Conservation (phyloP, 2,329 filamentous ascomycete species). For the Xylaria sp. region DNA sequence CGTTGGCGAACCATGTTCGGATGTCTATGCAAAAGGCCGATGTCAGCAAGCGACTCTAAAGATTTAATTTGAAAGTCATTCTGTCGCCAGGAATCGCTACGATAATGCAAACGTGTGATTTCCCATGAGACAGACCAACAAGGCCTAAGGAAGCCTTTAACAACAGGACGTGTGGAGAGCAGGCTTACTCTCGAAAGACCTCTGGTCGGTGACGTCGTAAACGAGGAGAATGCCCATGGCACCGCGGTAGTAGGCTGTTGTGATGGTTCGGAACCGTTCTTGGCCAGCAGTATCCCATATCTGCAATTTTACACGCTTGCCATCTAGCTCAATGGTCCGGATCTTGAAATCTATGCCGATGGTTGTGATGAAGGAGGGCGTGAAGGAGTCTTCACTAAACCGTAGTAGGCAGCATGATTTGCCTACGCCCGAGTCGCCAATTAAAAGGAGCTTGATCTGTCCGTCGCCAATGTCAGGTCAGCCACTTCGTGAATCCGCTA, state of each 20-base stretch:
- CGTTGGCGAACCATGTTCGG: slow-evolving; percentile 99
- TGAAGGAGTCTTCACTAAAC: slow-evolving; percentile 98
- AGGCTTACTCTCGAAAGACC: slow-evolving; percentile 88
- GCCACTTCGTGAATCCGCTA: slow-evolving; percentile 5
- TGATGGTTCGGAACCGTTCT: slow-evolving; percentile 98
- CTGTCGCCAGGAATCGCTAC: neutral
- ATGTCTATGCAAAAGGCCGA: slow-evolving; percentile 74
- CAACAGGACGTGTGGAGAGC: slow-evolving; percentile 6
- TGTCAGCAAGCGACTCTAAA: slow-evolving; percentile 16
- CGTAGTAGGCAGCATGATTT: slow-evolving; percentile 97
- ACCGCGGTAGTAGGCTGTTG: slow-evolving; percentile 97
- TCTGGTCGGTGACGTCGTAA: slow-evolving; percentile 97
- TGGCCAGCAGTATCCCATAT: slow-evolving; percentile 99
- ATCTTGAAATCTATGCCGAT: slow-evolving; percentile 99
- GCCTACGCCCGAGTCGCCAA: slow-evolving; percentile 95
- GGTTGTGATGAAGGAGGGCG: slow-evolving; percentile 96
- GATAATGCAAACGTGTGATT: neutral
- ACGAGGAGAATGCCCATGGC: slow-evolving; percentile 98
- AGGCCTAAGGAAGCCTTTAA: neutral
- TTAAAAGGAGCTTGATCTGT: slow-evolving; percentile 95
- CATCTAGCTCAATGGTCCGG: slow-evolving; percentile 97
- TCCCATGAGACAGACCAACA: neutral
- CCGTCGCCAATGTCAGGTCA: slow-evolving; percentile 39
- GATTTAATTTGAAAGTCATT: too few species aligned
- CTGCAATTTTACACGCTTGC: slow-evolving; percentile 98